Evolutionary conservation across 768 basidiomycete species (phyloP).

Genomic region (Boletus subparvulus): DNA sequence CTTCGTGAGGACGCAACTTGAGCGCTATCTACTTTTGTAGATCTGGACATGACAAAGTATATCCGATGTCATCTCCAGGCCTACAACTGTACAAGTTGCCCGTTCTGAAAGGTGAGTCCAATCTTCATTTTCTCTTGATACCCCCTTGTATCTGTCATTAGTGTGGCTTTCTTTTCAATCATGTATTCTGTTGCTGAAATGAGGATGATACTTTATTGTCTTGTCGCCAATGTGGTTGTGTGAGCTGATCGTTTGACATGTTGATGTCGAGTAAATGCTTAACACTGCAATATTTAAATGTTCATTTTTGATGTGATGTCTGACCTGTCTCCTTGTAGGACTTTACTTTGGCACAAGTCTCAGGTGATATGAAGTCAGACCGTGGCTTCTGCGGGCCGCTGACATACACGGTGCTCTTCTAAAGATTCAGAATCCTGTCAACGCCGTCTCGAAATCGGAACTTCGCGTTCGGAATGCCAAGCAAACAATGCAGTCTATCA

Average conservation of each 20-base stretch:
- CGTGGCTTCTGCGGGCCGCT: not conserved
- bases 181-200: not conserved
- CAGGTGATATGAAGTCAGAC: not conserved
- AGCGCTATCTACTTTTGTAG: not conserved
- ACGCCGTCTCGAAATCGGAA: not conserved
- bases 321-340: no score
- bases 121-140: no score
- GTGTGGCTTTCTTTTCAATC: not conserved
- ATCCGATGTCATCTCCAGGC: not conserved
- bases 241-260: not conserved
- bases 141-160: no score
- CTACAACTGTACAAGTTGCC: not conserved
- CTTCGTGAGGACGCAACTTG: constrained; percentile 16
- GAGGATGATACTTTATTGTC: not conserved
- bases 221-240: no score
- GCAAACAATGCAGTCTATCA: not conserved
- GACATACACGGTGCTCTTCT: not conserved
- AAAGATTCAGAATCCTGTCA: not conserved
- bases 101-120: not conserved
- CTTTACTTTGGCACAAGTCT: not conserved
- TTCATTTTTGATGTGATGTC: no score
- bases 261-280: no score
- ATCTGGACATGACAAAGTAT: not conserved
- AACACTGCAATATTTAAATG: no score
- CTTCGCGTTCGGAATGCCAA: not conserved